Conservation (phyloP, 805 yeast species). For the Zygoascus bituminiphila region DNA sequence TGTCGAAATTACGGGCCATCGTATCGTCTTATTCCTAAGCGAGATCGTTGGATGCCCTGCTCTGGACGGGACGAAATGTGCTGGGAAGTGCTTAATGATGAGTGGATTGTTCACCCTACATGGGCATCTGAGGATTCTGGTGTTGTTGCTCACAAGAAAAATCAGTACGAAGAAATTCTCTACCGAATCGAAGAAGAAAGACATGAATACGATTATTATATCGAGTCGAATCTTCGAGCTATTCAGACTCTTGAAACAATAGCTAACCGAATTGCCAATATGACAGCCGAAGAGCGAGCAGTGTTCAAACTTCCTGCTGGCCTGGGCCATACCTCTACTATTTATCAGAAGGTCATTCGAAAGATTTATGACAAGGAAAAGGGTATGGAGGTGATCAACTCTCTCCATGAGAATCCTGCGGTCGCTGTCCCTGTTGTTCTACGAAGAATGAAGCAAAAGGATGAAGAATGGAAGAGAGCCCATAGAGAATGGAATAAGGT, state of each 20-base stretch:
- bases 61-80: constrained; percentile 98
- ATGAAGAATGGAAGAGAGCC: constrained; percentile 97
- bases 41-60: constrained; percentile 94
- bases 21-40: constrained; percentile 83
- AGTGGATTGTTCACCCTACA: constrained; percentile 99
- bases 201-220: constrained; percentile 91
- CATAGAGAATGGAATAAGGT: constrained; percentile 98
- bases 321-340: constrained; percentile 87
- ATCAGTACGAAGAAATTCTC: constrained; percentile 92
- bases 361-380: constrained; percentile 90
- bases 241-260: constrained; percentile 93
- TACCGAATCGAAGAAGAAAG: constrained; percentile 96
- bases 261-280: constrained; percentile 85
- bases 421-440: constrained; percentile 90
- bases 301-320: constrained; percentile 85
- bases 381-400: constrained; percentile 93
- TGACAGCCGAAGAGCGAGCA: constrained; percentile 85
- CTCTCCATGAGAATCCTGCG: constrained; percentile 90
- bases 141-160: constrained; percentile 96
- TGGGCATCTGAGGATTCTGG: constrained; percentile 99
- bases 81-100: constrained; percentile 97
- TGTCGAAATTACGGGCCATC: constrained; percentile 96
- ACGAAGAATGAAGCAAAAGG: constrained; percentile 90
- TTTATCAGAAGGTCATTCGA: constrained; percentile 86
- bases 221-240: constrained; percentile 90